phyloP scores from a whole-genome alignment of 768 basidiomycete species.

The Boletus subcaerulescens region DNA sequence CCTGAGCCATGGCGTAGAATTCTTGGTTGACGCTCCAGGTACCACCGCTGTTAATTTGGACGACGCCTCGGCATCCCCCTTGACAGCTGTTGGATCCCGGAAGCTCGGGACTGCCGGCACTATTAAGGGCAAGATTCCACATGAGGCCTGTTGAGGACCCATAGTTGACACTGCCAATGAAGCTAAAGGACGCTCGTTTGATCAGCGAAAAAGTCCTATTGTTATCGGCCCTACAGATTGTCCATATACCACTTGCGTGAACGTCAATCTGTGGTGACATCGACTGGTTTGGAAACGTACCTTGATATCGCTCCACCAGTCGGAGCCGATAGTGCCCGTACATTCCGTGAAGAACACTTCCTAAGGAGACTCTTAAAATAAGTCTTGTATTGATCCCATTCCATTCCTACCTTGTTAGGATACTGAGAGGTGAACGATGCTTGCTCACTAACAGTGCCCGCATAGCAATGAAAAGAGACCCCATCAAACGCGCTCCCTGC shows the following conservation, averaged over 20 bases:
- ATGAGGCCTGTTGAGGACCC: constrained; percentile 49
- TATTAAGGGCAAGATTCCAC: constrained; percentile 74
- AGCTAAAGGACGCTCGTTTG: constrained; percentile 22
- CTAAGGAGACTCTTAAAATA: constrained; percentile 12
- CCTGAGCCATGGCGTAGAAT: constrained; percentile 74
- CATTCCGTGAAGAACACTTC: constrained; percentile 59
- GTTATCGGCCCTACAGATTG: constrained; percentile 45
- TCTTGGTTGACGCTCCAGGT: constrained; percentile 70
- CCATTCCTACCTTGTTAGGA: constrained; percentile 44
- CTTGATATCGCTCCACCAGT: constrained; percentile 84
- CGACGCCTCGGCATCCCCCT: constrained; percentile 64
- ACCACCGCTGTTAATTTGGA: constrained; percentile 62
- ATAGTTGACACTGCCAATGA: constrained; percentile 37
- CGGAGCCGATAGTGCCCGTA: constrained; percentile 57
- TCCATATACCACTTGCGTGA: constrained; percentile 61
- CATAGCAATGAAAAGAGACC: constrained; percentile 73
- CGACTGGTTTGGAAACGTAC: constrained; percentile 28
- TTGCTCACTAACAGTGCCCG: constrained; percentile 52
- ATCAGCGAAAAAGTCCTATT: constrained; percentile 25
- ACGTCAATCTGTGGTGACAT: constrained; percentile 7
- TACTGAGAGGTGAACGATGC: constrained; percentile 52
- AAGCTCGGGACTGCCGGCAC: constrained; percentile 58
- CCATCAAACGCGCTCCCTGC: constrained; percentile 56
- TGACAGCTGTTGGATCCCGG: constrained; percentile 64
- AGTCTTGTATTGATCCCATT: neutral